Evolutionary conservation across 108 stramenopile species (phyloP).

Genomic region (Nitzschia sp.): DNA sequence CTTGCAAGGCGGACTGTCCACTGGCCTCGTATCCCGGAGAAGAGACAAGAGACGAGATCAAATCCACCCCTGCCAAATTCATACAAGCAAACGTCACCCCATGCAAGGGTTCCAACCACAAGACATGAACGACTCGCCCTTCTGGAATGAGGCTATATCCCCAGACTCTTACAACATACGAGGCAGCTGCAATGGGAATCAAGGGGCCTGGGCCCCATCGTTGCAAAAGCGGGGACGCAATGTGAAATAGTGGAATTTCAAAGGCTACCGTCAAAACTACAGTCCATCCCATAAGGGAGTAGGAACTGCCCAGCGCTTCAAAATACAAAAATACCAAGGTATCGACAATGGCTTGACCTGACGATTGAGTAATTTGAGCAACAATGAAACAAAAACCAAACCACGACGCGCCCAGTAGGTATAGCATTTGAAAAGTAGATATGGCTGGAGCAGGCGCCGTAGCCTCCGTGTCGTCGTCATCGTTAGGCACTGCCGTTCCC

Average conservation of each 20-base stretch:
- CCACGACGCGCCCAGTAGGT: background rate
- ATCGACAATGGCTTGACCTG: constrained; percentile 59
- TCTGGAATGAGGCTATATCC: constrained; percentile 60
- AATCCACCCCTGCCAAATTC: constrained; percentile 49
- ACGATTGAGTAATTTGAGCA: constrained; percentile 39
- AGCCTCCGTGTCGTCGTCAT: background rate
- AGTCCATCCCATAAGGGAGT: constrained; percentile 47
- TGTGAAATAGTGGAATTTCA: constrained; percentile 68
- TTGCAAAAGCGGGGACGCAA: constrained; percentile 46
- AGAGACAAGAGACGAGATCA: constrained; percentile 28
- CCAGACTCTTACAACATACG: constrained; percentile 55
- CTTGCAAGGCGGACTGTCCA: constrained; percentile 52
- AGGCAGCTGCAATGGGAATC: constrained; percentile 42
- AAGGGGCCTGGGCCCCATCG: constrained; percentile 36
- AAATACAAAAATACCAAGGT: constrained; percentile 64
- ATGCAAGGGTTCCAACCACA: constrained; percentile 71
- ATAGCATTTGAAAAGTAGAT: background rate
- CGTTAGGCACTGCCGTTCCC: background rate
- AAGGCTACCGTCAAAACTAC: constrained; percentile 65
- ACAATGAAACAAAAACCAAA: constrained; percentile 5
- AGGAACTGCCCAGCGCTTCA: constrained; percentile 49
- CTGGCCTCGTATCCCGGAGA: constrained; percentile 58
- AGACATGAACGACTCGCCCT: constrained; percentile 34
- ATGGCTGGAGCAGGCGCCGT: background rate
- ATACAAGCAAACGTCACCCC: constrained; percentile 65